Evolutionary conservation across 2,329 filamentous ascomycete species (phyloP).

Genomic region (Pyrenochaeta sp.): DNA sequence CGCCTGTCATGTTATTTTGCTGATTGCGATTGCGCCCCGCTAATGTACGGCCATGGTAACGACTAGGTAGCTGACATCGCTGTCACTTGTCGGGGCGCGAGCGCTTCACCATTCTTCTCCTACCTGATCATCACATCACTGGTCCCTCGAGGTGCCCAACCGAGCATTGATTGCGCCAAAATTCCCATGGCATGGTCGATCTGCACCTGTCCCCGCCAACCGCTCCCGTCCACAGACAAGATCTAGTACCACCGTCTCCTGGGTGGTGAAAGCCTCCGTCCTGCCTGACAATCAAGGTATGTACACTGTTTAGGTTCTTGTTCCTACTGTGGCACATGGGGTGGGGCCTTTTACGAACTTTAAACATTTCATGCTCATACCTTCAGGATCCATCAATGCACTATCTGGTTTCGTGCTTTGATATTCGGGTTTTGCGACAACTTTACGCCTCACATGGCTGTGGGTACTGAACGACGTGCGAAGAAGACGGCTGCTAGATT

Average conservation of each 20-base stretch:
- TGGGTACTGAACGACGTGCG: conserved; percentile 46
- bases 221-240: conserved; percentile 38
- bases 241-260: conserved; percentile 46
- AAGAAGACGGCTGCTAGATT: conserved; percentile 45
- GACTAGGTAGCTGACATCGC: conserved; percentile 30
- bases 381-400: conserved; percentile 41
- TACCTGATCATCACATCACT: conserved; percentile 21
- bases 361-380: conserved; percentile 41
- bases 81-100: conserved; percentile 35
- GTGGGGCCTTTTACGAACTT: conserved; percentile 31
- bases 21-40: conserved; percentile 37
- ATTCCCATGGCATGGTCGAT: conserved; percentile 45
- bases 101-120: conserved; percentile 32
- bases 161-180: conserved; percentile 37
- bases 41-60: conserved; percentile 27
- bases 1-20: conserved; percentile 32
- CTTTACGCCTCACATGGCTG: conserved; percentile 49
- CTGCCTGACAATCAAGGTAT: conserved; percentile 39
- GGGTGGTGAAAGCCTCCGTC: conserved; percentile 45
- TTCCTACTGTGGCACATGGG: conserved; percentile 18
- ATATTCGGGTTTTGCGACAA: conserved; percentile 38
- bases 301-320: conserved; percentile 31
- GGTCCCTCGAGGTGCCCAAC: conserved; percentile 33
- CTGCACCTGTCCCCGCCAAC: conserved; percentile 42
- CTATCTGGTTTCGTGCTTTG: conserved; percentile 28